Evolutionary conservation across 108 stramenopile species (phyloP).

Genomic region (Fistulifera pelliculosa): DNA sequence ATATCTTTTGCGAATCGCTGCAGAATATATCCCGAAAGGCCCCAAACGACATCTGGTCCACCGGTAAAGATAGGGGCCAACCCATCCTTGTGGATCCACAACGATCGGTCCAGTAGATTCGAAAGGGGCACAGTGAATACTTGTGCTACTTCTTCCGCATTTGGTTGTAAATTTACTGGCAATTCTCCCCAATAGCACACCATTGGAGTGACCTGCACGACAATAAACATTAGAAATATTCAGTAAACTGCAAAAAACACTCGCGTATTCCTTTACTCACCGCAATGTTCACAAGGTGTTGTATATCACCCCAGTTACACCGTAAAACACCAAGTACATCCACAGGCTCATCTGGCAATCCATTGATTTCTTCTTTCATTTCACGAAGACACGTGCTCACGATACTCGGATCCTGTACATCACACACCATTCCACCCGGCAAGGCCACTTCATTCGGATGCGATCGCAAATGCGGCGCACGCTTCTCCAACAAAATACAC

Average conservation of each 20-base stretch:
- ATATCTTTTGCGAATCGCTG: conserved; percentile 83
- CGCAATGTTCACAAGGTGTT: too few relatives aligned
- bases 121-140: conserved; percentile 80
- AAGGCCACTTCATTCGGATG: conserved; percentile 82
- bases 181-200: conserved; percentile 82
- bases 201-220: conserved; percentile 87
- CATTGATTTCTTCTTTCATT: conserved; percentile 94
- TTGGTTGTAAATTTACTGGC: conserved; percentile 51
- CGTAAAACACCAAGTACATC: conserved; percentile 78
- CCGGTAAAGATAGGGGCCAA: conserved; percentile 82
- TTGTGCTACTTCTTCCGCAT: conserved; percentile 82
- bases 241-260: too few relatives aligned
- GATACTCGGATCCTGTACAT: conserved; percentile 74
- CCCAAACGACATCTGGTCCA: conserved; percentile 87
- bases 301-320: conserved; percentile 72
- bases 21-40: conserved; percentile 83
- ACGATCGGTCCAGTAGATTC: conserved; percentile 45
- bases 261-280: too few relatives aligned
- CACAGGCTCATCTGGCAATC: conserved; percentile 37
- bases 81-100: conserved; percentile 76
- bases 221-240: too few relatives aligned
- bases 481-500: conserved; percentile 84
- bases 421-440: conserved; percentile 90
- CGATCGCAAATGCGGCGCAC: conserved; percentile 54
- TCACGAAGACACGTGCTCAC: conserved; percentile 86